These are phyloP conservation scores for Aspergillus fischeri DNA, from an alignment of 2,329 filamentous ascomycete species.

Conservation along the genomic window DNA sequence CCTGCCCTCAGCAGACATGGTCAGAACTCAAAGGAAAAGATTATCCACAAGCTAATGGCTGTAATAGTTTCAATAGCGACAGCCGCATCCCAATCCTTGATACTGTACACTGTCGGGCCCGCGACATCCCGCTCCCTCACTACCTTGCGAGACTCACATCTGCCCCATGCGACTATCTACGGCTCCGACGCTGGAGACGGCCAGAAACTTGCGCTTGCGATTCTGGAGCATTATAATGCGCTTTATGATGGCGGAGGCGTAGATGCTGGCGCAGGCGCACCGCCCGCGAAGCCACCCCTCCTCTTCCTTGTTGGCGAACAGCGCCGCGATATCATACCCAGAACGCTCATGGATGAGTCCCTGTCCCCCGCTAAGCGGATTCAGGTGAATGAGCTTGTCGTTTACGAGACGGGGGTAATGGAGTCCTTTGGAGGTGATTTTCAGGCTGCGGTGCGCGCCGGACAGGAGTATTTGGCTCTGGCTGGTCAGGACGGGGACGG, in stretches of 20 bases:
- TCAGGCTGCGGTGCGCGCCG: slow-evolving; percentile 42
- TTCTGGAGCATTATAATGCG: slow-evolving; percentile 69
- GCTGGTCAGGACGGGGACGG: slow-evolving; percentile 11
- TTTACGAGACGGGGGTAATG: slow-evolving; percentile 86
- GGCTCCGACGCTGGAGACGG: slow-evolving; percentile 84
- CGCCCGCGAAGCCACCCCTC: slow-evolving; percentile 52
- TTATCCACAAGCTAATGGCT: neutral
- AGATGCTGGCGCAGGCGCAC: slow-evolving; percentile 40
- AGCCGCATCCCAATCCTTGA: slow-evolving; percentile 22
- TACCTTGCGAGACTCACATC: slow-evolving; percentile 41
- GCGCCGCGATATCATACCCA: slow-evolving; percentile 83
- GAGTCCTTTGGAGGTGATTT: slow-evolving; percentile 71
- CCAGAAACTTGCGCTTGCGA: slow-evolving; percentile 71
- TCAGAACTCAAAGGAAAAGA: neutral
- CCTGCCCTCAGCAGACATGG: neutral
- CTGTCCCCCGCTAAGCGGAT: slow-evolving; percentile 54
- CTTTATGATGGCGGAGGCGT: slow-evolving; percentile 14
- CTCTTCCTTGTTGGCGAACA: slow-evolving; percentile 90
- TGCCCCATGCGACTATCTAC: slow-evolving; percentile 58
- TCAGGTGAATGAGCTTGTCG: slow-evolving; percentile 69
- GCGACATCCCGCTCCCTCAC: slow-evolving; percentile 62
- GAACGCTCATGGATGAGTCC: slow-evolving; percentile 60
- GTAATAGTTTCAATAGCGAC: slow-evolving; percentile 3
- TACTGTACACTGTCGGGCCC: slow-evolving; percentile 47
- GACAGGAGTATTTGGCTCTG: slow-evolving; percentile 44